Evolutionary conservation across 441 rosid genomes (phyloP).

Genomic region (Erodium texanum): DNA sequence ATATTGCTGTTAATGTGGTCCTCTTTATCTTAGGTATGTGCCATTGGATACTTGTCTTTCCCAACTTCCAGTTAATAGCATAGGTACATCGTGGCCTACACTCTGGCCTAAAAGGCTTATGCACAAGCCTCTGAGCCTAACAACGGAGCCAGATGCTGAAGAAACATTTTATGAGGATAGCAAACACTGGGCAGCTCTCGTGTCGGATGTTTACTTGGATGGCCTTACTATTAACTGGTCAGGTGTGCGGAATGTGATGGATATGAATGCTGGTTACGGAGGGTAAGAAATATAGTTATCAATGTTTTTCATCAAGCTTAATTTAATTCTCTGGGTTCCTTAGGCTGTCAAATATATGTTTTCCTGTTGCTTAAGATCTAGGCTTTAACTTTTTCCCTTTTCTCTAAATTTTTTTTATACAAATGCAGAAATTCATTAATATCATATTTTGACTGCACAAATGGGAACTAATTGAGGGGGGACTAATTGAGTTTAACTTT

Average conservation of each 20-base stretch:
- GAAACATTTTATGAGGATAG: constrained; percentile 45
- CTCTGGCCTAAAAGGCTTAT: constrained; percentile 70
- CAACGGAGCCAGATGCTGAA: constrained; percentile 28
- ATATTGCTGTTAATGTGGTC: neutral
- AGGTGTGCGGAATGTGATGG: constrained; percentile 63
- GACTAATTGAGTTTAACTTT: neutral
- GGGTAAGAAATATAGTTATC: constrained; percentile 39
- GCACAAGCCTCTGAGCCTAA: constrained; percentile 42
- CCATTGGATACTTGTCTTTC: constrained; percentile 60
- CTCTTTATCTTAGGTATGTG: constrained; percentile 40
- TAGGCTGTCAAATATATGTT: neutral
- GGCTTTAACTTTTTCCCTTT: neutral
- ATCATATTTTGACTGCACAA: neutral
- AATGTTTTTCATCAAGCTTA: neutral
- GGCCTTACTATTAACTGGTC: constrained; percentile 62
- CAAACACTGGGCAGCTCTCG: constrained; percentile 61
- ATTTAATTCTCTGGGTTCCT: neutral
- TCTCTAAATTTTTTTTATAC: neutral
- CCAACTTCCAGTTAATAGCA: constrained; percentile 44
- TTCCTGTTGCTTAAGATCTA: neutral
- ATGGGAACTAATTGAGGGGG: neutral
- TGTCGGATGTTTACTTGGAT: constrained; percentile 54
- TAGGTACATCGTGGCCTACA: constrained; percentile 53
- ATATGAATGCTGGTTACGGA: constrained; percentile 92
- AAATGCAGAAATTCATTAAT: neutral